Evolutionary conservation across 331 rosid genomes (phyloP), one percentile per base, ranked within the genome.

Genomic region (Telfairia occidentalis): DNA sequence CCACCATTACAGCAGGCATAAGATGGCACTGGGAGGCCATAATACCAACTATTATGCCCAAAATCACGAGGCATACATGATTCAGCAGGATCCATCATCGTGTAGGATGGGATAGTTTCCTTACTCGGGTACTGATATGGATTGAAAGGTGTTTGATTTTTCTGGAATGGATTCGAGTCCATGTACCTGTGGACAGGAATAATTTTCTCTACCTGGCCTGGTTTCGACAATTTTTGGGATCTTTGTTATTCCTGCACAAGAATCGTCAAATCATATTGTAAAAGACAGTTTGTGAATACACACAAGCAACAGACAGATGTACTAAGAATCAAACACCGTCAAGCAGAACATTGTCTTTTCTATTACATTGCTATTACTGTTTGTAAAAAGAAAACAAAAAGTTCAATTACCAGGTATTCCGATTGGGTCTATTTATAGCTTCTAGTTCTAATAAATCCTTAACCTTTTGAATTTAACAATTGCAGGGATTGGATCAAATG

Each of bases 111-210:
- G 37, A 80, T 0, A 8, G 52, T 53, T 4, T 83, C 85, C 23
- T 59, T 55, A 28, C 32, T 49, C 49, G 89, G 81, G 26, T 61
- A 66, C 49, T 71, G 81, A 57, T 54, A 76, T 26, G 78, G 81
- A 61, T 79, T 38, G 11, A 55, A 76, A n/a, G 87, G 80, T n/a
- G 58, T 78, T 45, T 78, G 90, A 77, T 61, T 78, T 37, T 64
- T 88, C 5, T 83, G 84, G 76, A 81, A 79, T 0, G 98, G 90
- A 64, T 76, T 64, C 15, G 97, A 84, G 54, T 90, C 93, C 84
- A 81, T 74, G 73, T 40, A 76, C 60, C 85, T 26, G 73, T 78
- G 82, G 21, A 58, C 53, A 38, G 94, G 96, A 73, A 89, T 78
- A 89, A 90, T 89, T 37, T 11, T 65, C 71, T 34, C 71, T 24